Evolutionary conservation across 2,329 filamentous ascomycete species (phyloP).

Genomic region (Xylariaceae sp.): DNA sequence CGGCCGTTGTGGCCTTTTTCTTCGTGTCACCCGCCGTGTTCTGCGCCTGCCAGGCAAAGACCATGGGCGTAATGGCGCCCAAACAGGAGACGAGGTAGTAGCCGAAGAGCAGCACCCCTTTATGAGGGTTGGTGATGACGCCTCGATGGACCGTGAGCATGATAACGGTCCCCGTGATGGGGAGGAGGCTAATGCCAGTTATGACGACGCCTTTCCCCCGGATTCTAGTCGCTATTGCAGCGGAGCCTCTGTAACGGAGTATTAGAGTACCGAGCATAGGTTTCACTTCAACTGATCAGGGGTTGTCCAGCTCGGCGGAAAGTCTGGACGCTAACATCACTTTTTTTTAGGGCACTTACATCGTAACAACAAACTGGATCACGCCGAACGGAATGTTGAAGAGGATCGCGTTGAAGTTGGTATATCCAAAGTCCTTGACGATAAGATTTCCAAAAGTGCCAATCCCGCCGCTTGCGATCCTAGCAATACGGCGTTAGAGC

Average conservation of each 20-base stretch:
- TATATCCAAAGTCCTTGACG: constrained; percentile 37
- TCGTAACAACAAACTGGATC: constrained; percentile 31
- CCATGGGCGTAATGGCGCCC: constrained; percentile 45
- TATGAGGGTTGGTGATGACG: constrained; percentile 30
- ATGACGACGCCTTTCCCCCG: constrained; percentile 41
- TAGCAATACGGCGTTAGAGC: constrained; percentile 17
- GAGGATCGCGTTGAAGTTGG: constrained; percentile 35
- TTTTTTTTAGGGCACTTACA: no score
- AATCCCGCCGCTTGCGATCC: constrained; percentile 35
- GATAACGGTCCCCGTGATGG: constrained; percentile 39
- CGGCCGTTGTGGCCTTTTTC: constrained; percentile 56
- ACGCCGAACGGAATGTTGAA: constrained; percentile 38
- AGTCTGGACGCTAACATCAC: no score
- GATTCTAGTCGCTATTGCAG: constrained; percentile 38
- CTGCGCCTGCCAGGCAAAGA: constrained; percentile 52
- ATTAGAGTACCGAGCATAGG: no score
- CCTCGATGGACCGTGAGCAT: constrained; percentile 43
- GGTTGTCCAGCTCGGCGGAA: no score
- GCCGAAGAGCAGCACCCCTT: constrained; percentile 44
- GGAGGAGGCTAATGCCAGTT: constrained; percentile 33
- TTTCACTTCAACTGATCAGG: no score
- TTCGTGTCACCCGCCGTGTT: constrained; percentile 64
- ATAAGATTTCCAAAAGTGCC: constrained; percentile 36
- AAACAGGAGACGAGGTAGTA: constrained; percentile 42
- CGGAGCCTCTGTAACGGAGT: constrained; percentile 28